Percentiles rank a stretch among this genome's conserved stretches.
phyloP scores from a whole-genome alignment of 768 basidiomycete species.

The Boletus sensibilis region DNA sequence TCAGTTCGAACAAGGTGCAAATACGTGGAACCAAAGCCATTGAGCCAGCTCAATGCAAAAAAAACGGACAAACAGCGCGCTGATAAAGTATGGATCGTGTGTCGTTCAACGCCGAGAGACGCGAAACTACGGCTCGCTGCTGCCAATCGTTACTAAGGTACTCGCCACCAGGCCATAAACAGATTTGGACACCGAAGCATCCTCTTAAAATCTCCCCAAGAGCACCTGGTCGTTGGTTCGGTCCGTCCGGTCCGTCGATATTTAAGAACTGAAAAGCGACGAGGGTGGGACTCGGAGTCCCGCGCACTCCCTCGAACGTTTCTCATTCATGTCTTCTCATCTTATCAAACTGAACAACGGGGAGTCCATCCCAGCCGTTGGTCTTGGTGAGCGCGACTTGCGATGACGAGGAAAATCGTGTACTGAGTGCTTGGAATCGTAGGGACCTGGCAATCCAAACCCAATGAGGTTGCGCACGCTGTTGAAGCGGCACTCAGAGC shows the following conservation, averaged over 20 bases:
- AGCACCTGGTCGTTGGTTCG: conserved; percentile 12
- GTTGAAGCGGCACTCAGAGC: conserved; percentile 73
- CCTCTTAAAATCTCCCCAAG: not conserved
- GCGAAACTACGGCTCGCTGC: too few species aligned
- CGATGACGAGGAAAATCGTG: conserved; percentile 5
- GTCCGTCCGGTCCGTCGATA: conserved; percentile 19
- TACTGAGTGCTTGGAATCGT: not conserved
- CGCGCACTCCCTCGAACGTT: not conserved
- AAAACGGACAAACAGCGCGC: too few species aligned
- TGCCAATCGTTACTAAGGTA: not conserved
- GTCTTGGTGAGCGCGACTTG: conserved; percentile 49
- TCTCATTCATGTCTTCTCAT: conserved; percentile 38
- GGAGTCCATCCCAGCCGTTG: conserved; percentile 52
- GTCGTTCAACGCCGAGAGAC: not conserved
- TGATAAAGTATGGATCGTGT: not conserved
- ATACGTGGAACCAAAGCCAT: not conserved
- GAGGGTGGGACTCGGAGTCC: not conserved
- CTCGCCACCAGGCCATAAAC: not conserved
- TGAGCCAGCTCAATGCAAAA: not conserved
- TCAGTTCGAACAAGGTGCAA: not conserved
- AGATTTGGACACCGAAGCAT: not conserved
- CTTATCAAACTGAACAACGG: conserved; percentile 63
- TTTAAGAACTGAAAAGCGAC: not conserved
- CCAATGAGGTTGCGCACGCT: conserved; percentile 68
- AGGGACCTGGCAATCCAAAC: conserved; percentile 82